Percentiles rank a stretch among this genome's conserved stretches.
phyloP scores from a whole-genome alignment of 345 rosid genomes.

The Ricinus communis region DNA sequence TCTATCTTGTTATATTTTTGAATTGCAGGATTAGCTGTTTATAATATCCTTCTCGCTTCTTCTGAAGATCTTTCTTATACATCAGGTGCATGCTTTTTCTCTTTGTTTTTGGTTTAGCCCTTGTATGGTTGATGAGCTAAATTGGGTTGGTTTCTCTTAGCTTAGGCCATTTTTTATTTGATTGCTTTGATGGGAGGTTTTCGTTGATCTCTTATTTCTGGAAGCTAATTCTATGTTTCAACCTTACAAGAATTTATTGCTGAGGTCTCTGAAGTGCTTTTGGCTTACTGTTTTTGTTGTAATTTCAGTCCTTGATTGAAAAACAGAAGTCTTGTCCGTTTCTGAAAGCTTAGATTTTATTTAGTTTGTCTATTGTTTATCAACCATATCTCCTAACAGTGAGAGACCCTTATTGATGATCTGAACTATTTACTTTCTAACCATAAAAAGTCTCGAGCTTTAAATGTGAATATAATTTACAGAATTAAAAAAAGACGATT shows the following conservation, averaged over 20 bases:
- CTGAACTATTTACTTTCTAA: neutral
- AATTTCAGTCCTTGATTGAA: neutral
- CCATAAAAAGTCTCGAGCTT: neutral
- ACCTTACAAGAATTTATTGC: neutral
- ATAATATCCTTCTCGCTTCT: slow-evolving; percentile 13
- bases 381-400: neutral
- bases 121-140: neutral
- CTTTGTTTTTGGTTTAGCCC: neutral
- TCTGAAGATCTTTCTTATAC: slow-evolving; percentile 11
- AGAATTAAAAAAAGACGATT: neutral
- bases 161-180: neutral
- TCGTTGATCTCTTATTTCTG: neutral
- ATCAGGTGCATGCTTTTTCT: slow-evolving; percentile 29
- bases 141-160: neutral
- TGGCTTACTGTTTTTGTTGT: neutral
- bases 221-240: neutral
- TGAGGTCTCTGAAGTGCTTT: neutral
- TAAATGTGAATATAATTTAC: neutral
- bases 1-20: slow-evolving; percentile 19
- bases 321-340: neutral
- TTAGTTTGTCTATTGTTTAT: neutral
- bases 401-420: neutral
- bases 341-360: neutral
- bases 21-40: slow-evolving; percentile 29
- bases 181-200: neutral